Evolutionary conservation across 345 rosid species (phyloP), one percentile per base, ranked within the genome.

Genomic region (Alliaria petiolata): DNA sequence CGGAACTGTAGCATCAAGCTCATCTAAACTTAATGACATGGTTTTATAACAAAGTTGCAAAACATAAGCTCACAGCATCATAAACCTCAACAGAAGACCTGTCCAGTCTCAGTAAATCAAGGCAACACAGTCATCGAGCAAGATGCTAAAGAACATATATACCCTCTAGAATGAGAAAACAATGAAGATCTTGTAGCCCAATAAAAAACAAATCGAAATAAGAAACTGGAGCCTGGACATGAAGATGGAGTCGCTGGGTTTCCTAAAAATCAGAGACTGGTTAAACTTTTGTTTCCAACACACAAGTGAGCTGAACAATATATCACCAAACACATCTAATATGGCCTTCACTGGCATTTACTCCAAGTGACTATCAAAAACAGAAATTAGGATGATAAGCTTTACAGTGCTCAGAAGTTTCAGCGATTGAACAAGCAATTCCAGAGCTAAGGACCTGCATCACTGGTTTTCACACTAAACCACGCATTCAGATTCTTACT

Each of bases 401-500:
- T 13, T 49, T 14, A 15, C 7, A 8, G 33, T 33, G 57, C 35
- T 49, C 20, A 34, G 12, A n/a, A 30, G 9, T 7, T 30, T 7
- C 42, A 66, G 54, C 5, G 47, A 36, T 22, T 19, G 75, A 70
- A 19, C 9, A 72, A 72, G 49, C 57, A 54, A 54, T 25, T 55
- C 13, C 25, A 59, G 57, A 64, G 64, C 49, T 70, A 42, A 46
- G 35, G 3, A 60, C 33, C 15, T 39, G 46, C 19, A 50, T 8
- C 62, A 9, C 58, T 26, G 2, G 38, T 9, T 36, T 35, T 65
- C 36, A n/a, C 20, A 4, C n/a, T 46, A 69, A 10, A 46, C 36
- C 30, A 70, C 31, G 25, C 65, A 65, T 66, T 66, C 60, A 30
- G 31, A 47, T 74, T 58, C 13, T 59, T 42, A 33, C 55, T n/a